Percentiles rank a stretch among this genome's conserved stretches.
These are phyloP conservation scores for Nymphaea colorata DNA, from an alignment of 164 flowering plant species.

Conservation along the genomic window DNA sequence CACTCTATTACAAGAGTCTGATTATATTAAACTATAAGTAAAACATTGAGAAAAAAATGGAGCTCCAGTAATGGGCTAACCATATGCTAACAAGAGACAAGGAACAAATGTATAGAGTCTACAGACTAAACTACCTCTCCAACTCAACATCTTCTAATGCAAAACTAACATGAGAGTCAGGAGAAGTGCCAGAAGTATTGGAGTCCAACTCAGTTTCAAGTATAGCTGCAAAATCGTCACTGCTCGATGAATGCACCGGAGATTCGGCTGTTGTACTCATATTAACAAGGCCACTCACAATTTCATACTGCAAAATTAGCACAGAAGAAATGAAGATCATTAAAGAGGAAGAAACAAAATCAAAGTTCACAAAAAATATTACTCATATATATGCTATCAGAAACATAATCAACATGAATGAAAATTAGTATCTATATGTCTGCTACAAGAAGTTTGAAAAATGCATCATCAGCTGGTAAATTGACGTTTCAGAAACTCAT, in stretches of 20 bases:
- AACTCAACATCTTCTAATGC: slow-evolving; percentile 3
- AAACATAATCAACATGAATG: too few relatives aligned
- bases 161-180: not conserved
- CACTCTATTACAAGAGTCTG: not conserved
- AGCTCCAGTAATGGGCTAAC: not conserved
- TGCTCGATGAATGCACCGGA: slow-evolving; percentile 51
- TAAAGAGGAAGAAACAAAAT: too few relatives aligned
- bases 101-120: not conserved
- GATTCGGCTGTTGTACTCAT: slow-evolving; percentile 44
- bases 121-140: not conserved
- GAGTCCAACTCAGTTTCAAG: slow-evolving; percentile 39
- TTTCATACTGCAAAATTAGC: slow-evolving; percentile 1
- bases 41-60: not conserved
- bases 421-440: too few relatives aligned
- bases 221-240: slow-evolving; percentile 56
- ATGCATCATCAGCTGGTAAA: too few relatives aligned
- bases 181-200: slow-evolving; percentile 19
- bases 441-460: too few relatives aligned
- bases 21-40: too few relatives aligned
- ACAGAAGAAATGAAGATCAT: not conserved
- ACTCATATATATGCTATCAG: too few relatives aligned
- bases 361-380: too few relatives aligned
- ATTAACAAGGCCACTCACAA: not conserved
- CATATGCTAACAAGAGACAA: too few relatives aligned
- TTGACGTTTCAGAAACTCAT: too few relatives aligned